Conservation (phyloP, 257 asterid genomes). For the Solanum sparsipilum region DNA sequence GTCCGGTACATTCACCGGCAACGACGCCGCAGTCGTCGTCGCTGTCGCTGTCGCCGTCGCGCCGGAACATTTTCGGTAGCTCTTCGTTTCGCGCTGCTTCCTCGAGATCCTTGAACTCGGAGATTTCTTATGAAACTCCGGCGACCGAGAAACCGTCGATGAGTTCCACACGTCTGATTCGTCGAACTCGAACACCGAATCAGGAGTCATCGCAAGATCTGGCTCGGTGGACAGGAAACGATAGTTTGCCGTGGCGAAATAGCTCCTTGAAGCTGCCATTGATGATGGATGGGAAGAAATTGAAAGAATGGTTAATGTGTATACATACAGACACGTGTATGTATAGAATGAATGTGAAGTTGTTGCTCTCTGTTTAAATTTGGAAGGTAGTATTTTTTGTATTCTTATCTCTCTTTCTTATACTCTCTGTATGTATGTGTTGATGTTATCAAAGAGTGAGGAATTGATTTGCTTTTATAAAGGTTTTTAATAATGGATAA, state of each 20-base stretch:
- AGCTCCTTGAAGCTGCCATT: constrained; percentile 17
- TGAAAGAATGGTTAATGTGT: background rate
- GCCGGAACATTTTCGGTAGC: background rate
- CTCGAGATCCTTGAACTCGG: background rate
- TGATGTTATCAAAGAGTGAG: background rate
- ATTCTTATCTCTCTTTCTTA: background rate
- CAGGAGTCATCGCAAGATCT: background rate
- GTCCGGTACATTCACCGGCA: constrained; percentile 25
- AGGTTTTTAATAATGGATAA: constrained; percentile 4
- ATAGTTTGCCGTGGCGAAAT: constrained; percentile 1
- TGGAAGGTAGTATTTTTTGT: background rate
- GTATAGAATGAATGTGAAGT: background rate
- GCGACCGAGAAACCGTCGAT: background rate
- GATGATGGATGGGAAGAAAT: background rate
- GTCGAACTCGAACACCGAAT: constrained; percentile 9
- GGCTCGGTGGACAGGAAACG: background rate
- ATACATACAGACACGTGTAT: background rate
- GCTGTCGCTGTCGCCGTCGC: background rate
- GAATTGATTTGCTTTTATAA: constrained; percentile 6
- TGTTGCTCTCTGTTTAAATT: background rate
- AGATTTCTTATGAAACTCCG: background rate
- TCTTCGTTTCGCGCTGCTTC: background rate
- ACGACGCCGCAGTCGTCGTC: background rate
- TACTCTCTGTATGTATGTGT: background rate
- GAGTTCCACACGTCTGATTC: constrained; percentile 23